These are phyloP conservation scores for Amylostereum chailletii DNA, from an alignment of 1,284 basidiomycete genomes.

Conservation along the genomic window DNA sequence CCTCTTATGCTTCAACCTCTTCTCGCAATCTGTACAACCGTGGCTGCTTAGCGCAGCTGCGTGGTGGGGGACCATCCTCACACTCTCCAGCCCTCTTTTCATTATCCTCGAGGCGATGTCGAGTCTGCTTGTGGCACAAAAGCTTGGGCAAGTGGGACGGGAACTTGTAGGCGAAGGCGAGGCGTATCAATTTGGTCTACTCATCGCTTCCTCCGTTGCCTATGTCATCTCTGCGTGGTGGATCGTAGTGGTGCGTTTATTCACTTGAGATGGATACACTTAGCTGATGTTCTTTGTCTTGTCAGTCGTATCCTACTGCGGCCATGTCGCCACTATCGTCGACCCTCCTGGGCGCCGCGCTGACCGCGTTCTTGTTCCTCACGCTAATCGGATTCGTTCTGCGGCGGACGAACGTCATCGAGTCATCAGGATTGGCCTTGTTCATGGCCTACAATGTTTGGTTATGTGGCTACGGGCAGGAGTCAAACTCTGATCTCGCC, in stretches of 20 bases:
- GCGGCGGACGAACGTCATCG: conserved; percentile 87
- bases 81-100: conserved; percentile 68
- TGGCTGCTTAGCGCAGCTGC: conserved; percentile 45
- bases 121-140: conserved; percentile 74
- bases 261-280: conserved; percentile 1
- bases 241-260: conserved; percentile 59
- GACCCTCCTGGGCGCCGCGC: conserved; percentile 71
- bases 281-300: conserved; percentile 13
- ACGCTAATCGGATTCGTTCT: conserved; percentile 86
- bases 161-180: conserved; percentile 63
- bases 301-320: conserved; percentile 67
- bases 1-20: conserved; percentile 73
- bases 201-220: conserved; percentile 64
- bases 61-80: conserved; percentile 68
- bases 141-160: conserved; percentile 67
- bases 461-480: conserved; percentile 71
- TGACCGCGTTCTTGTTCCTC: conserved; percentile 72
- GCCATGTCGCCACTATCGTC: conserved; percentile 80
- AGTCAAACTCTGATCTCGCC: conserved; percentile 45
- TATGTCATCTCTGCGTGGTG: conserved; percentile 76
- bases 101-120: conserved; percentile 79
- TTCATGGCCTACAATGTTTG: conserved; percentile 84
- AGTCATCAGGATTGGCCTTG: conserved; percentile 79
- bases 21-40: conserved; percentile 56
- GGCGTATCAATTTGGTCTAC: conserved; percentile 62